These are phyloP conservation scores for Globisporangium apiculatum DNA, from an alignment of 352 stramenopile species.

Conservation along the genomic window DNA sequence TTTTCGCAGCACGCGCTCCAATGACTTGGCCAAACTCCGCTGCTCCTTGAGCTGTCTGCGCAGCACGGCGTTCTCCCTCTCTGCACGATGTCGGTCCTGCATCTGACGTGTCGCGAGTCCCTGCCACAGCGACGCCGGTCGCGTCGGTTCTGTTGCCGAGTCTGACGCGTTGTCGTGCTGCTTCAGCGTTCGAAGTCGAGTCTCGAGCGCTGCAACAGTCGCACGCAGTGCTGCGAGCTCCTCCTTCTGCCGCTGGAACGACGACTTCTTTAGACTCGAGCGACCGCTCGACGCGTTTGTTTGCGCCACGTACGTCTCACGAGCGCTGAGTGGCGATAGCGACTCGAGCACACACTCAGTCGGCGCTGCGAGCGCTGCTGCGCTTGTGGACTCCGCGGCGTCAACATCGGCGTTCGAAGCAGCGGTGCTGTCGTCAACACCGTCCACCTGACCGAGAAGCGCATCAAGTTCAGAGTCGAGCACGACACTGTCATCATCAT, in stretches of 20 bases:
- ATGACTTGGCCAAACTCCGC: constrained; percentile 1
- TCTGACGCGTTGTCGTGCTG: background rate
- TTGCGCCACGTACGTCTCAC: background rate
- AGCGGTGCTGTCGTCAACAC: background rate
- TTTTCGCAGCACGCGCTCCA: constrained; percentile 6
- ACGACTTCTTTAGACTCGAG: constrained; percentile 1
- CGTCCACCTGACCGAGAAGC: background rate
- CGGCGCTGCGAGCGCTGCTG: background rate
- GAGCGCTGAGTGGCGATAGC: background rate
- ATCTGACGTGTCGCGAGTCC: constrained; percentile 1
- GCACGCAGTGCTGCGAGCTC: background rate
- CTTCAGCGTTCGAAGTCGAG: background rate
- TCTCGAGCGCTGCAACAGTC: constrained; percentile 2
- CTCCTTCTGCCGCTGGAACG: constrained; percentile 8
- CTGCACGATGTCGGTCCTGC: background rate
- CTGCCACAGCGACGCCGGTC: constrained; percentile 1
- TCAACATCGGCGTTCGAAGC: background rate
- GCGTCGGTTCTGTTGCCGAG: background rate
- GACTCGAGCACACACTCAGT: background rate
- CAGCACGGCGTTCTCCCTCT: constrained; percentile 6
- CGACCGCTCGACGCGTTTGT: background rate
- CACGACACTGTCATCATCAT: background rate
- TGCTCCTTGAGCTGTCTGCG: constrained; percentile 4
- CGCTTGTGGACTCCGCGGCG: background rate
- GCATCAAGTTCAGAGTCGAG: constrained; percentile 2